phyloP scores from a whole-genome alignment of 345 rosid genomes.

The Durio zibethinus region DNA sequence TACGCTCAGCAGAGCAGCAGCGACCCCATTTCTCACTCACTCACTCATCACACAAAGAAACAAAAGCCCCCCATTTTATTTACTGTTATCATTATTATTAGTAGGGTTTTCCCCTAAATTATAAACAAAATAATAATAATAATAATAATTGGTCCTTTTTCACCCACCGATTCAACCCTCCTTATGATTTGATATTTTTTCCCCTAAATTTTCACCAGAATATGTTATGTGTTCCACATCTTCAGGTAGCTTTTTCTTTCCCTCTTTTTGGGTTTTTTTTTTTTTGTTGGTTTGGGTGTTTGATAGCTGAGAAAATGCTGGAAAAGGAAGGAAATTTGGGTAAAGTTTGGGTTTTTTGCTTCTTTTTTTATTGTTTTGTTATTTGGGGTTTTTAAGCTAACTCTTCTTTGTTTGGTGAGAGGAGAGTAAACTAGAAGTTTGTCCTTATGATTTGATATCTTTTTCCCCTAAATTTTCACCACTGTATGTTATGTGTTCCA shows the following conservation, averaged over 20 bases:
- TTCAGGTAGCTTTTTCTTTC: constrained; percentile 36
- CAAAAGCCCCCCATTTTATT: neutral
- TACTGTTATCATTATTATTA: too few species aligned
- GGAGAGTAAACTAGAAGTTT: too few species aligned
- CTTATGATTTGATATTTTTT: neutral
- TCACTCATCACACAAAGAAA: neutral
- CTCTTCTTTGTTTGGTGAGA: too few species aligned
- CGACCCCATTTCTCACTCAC: neutral
- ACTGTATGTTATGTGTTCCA: constrained; percentile 30
- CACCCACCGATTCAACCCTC: neutral
- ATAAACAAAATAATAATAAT: neutral
- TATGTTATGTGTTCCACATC: constrained; percentile 37
- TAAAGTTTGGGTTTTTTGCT: neutral
- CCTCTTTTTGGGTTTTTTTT: neutral
- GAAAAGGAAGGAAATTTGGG: neutral
- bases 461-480: neutral
- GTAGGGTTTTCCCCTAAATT: neutral
- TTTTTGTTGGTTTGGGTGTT: too few species aligned
- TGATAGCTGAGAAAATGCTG: constrained; percentile 16
- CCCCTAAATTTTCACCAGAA: neutral
- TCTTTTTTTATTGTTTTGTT: too few species aligned
- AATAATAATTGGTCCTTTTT: neutral
- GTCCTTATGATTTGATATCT: neutral
- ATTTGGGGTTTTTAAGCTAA: too few species aligned
- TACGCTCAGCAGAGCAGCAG: neutral